Conservation (phyloP, 2,329 filamentous ascomycete species). For the Phyllosticta citribraziliensis region DNA sequence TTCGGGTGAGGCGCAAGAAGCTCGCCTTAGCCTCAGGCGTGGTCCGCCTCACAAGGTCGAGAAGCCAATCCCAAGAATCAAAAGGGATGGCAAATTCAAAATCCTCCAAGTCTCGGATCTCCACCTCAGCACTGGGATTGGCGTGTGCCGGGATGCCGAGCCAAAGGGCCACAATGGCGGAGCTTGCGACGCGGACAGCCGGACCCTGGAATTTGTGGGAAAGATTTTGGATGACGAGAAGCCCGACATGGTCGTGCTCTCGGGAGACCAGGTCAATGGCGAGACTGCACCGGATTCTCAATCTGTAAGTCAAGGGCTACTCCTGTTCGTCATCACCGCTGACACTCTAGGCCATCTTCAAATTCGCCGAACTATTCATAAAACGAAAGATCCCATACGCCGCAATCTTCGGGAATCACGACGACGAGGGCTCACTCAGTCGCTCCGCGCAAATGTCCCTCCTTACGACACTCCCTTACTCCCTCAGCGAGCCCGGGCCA, state of each 20-base stretch:
- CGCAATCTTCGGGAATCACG: slow-evolving; percentile 94
- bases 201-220: slow-evolving; percentile 82
- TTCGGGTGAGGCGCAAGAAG: slow-evolving; percentile 51
- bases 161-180: slow-evolving; percentile 62
- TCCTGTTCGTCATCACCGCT: not conserved
- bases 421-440: slow-evolving; percentile 77
- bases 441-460: slow-evolving; percentile 75
- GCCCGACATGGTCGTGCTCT: slow-evolving; percentile 83
- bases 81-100: slow-evolving; percentile 89
- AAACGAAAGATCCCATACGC: slow-evolving; percentile 86
- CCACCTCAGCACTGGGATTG: slow-evolving; percentile 83
- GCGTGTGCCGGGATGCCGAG: slow-evolving; percentile 75
- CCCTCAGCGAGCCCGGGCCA: slow-evolving; percentile 74
- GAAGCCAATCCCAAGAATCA: slow-evolving; percentile 66
- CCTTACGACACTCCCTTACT: slow-evolving; percentile 79
- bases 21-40: slow-evolving; percentile 68
- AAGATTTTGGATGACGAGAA: slow-evolving; percentile 83
- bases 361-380: slow-evolving; percentile 75
- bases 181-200: slow-evolving; percentile 80
- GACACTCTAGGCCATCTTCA: slow-evolving; percentile 66
- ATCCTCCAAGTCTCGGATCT: slow-evolving; percentile 95
- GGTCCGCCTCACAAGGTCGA: slow-evolving; percentile 55
- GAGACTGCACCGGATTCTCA: slow-evolving; percentile 86
- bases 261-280: slow-evolving; percentile 91
- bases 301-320: slow-evolving; percentile 45